Conservation (phyloP, 164 flowering plant species). For the Chimonanthus praecox region DNA sequence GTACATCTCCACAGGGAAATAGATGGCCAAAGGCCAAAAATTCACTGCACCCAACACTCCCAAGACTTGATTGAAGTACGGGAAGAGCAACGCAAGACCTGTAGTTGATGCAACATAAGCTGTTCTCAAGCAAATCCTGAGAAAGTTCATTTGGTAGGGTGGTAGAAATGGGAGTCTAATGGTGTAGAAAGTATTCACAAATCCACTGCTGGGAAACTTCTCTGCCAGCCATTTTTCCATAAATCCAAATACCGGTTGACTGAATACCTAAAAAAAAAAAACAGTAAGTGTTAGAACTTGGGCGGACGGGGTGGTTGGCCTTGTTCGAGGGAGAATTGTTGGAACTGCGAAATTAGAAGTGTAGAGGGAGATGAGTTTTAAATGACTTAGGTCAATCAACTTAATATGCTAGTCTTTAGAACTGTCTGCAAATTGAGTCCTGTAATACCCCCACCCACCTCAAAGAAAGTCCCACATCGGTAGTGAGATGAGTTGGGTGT, state of each 20-base stretch:
- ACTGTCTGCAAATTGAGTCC: too few relatives aligned
- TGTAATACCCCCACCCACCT: too few relatives aligned
- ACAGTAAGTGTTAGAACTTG: too few relatives aligned
- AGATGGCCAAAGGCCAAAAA: conserved; percentile 63
- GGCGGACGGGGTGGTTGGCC: too few relatives aligned
- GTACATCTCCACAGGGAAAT: conserved; percentile 75
- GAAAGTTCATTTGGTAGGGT: conserved; percentile 23
- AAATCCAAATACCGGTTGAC: conserved; percentile 53
- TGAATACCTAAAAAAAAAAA: conserved; percentile 32
- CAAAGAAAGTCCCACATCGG: too few relatives aligned
- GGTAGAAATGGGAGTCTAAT: conserved; percentile 36
- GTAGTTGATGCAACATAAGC: conserved; percentile 45
- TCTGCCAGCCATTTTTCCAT: conserved; percentile 33
- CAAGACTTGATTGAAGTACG: conserved; percentile 62
- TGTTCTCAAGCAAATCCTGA: conserved; percentile 47
- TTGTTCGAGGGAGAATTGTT: too few relatives aligned
- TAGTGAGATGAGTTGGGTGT: too few relatives aligned
- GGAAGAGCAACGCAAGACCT: conserved; percentile 46
- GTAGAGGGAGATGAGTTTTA: too few relatives aligned
- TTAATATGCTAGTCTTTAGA: too few relatives aligned
- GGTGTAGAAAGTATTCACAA: conserved; percentile 24
- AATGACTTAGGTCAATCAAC: too few relatives aligned
- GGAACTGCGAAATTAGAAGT: too few relatives aligned
- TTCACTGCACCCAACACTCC: conserved; percentile 51
- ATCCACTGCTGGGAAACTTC: conserved; percentile 33